phyloP scores from a whole-genome alignment of 208 protist genomes.

The Acanthamoeba royreba region DNA sequence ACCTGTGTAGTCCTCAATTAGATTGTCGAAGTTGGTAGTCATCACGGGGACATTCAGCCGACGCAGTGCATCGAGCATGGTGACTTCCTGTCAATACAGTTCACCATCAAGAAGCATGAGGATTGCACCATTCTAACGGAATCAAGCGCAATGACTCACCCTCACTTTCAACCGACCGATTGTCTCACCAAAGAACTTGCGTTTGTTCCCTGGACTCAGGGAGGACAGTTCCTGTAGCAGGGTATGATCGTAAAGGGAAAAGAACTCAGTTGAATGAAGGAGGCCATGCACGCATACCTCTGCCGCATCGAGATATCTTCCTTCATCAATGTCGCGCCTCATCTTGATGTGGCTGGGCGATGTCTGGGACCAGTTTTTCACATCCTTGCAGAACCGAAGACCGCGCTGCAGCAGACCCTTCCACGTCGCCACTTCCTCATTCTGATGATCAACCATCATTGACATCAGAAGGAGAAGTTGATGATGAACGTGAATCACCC shows the following conservation, averaged over 20 bases:
- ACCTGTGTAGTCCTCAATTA: background rate
- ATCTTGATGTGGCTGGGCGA: background rate
- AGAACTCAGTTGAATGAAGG: no score
- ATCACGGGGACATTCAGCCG: background rate
- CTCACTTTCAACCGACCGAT: background rate
- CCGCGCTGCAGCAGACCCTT: background rate
- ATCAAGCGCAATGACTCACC: no score
- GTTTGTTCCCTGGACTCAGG: background rate
- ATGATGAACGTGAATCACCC: no score
- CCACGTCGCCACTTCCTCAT: background rate
- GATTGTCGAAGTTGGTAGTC: conserved; percentile 6
- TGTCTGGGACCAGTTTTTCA: background rate
- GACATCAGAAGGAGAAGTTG: no score
- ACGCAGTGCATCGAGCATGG: background rate
- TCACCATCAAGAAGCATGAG: no score
- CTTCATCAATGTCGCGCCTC: background rate
- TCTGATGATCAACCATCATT: no score
- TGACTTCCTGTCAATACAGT: background rate
- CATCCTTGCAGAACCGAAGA: background rate
- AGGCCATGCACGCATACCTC: no score
- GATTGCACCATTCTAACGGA: background rate
- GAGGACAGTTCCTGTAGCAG: background rate
- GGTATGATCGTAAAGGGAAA: no score
- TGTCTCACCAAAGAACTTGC: background rate
- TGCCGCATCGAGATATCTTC: background rate